Evolutionary conservation across 345 rosid species (phyloP), one percentile per base, ranked within the genome.

Genomic region (Luvunga scandens): DNA sequence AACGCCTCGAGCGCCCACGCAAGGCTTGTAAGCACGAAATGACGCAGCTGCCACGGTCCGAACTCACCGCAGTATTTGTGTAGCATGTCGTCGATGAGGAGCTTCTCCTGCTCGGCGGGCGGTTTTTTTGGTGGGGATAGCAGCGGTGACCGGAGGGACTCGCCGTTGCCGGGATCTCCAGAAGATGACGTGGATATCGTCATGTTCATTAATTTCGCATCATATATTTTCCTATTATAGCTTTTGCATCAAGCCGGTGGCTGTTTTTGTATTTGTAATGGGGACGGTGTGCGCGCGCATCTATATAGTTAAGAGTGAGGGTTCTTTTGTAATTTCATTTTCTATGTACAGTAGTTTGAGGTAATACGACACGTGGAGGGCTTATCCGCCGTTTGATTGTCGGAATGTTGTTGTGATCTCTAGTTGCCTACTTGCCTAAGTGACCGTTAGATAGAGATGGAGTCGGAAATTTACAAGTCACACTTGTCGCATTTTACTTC

Each of bases 1-100:
- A 93, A 90, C 3, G 92, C 99, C 86, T 95, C 98, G 5, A 95
- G 84, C 7, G 98, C 93, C 98, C 99, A 95, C 0, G 97, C 99
- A 5, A 93, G 72, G 87, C 92, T 87, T 33, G 94, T 91, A 45
- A 93, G 71, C 48, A 95, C 89, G 50, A 95, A 95, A 89, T 95
- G 99, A 50, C 88, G 85, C 66, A 90, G 60, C 80, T 95, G 99
- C 98, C 99, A 95, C 69, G 78, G 38, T 78, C 99, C 99, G 77
- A 93, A 91, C 82, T 95, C 98, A 30, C 98, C 98, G 89, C 98
- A 90, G 84, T 93, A 80, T 71, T 83, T 87, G 38, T 82, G 86
- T 31, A 93, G 80, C 98, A 95, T 92, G 66, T 86, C 93, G 78
- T 95, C 99, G 68, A 93, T 88, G 75, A 87, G 82, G 7, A 95